Evolutionary conservation across 805 yeast species (phyloP).

Genomic region (Sugiyamaella lignohabitans): DNA sequence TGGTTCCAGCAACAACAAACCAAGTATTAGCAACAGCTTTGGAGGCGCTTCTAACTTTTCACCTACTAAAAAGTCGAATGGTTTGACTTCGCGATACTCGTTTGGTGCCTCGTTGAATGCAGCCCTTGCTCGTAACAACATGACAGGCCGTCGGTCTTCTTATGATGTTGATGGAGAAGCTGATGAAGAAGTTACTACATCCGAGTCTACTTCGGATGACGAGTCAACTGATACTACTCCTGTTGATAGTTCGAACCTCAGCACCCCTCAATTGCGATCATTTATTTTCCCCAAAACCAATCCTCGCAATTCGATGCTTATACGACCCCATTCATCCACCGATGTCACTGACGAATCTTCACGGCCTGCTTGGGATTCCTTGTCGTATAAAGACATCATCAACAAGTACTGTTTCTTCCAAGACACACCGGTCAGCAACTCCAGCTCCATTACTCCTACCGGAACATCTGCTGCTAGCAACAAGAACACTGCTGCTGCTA

Average conservation of each 20-base stretch:
- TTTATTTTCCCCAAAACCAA: slow-evolving; percentile 5
- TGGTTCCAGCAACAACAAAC: not conserved
- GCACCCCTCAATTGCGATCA: slow-evolving; percentile 2
- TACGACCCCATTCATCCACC: not conserved
- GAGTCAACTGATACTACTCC: slow-evolving; percentile 2
- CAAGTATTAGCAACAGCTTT: not conserved
- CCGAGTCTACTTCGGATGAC: slow-evolving; percentile 7
- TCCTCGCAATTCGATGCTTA: not conserved
- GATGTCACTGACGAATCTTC: not conserved
- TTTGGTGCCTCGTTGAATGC: slow-evolving; percentile 19
- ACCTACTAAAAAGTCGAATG: slow-evolving; percentile 14
- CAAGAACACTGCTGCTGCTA: too few species aligned
- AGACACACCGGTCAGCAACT: too few species aligned
- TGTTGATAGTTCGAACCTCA: not conserved
- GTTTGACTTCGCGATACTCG: slow-evolving; percentile 19
- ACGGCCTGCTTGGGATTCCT: slow-evolving; percentile 30
- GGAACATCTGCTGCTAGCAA: too few species aligned
- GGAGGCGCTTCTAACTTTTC: slow-evolving; percentile 3
- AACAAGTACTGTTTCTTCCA: slow-evolving; percentile 36
- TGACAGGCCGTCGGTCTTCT: slow-evolving; percentile 1
- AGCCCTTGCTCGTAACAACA: slow-evolving; percentile 9
- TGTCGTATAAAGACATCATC: slow-evolving; percentile 34
- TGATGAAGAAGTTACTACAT: slow-evolving; percentile 3
- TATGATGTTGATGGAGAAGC: slow-evolving; percentile 8
- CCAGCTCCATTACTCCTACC: too few species aligned